A percentile compares a stretch with the other conserved stretches of the same genome.
phyloP scores from a whole-genome alignment of 495 filamentous ascomycete genomes.

The Xylaria flabelliformis region DNA sequence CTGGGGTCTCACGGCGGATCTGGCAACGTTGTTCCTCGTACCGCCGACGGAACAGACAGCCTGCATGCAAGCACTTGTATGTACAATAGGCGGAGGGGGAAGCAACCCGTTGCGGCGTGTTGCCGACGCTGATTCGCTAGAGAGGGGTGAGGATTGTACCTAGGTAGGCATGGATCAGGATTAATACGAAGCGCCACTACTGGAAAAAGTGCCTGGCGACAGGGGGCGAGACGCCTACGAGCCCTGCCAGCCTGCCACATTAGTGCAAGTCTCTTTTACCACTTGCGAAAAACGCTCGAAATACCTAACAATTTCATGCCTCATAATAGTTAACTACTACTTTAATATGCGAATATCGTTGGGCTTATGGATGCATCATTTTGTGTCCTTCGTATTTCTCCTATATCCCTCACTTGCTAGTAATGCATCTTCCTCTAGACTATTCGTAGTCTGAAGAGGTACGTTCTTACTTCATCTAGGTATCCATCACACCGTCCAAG shows the following conservation, averaged over 20 bases:
- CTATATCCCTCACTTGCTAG: neutral
- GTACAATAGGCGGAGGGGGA: conserved; percentile 8
- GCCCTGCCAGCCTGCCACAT: neutral
- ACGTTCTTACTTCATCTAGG: neutral
- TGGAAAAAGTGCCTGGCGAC: neutral
- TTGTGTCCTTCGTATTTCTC: neutral
- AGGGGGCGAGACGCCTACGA: conserved; percentile 1
- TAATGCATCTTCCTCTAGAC: neutral
- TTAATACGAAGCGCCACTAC: conserved; percentile 23
- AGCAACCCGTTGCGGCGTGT: conserved; percentile 6
- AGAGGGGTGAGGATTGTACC: neutral
- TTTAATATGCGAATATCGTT: neutral
- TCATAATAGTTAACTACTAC: no score
- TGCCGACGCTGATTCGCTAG: conserved; percentile 12
- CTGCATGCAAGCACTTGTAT: neutral
- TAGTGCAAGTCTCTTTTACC: neutral
- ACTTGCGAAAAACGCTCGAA: neutral
- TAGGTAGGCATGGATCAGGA: neutral
- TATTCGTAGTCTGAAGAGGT: neutral
- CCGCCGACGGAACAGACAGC: neutral
- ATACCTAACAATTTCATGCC: neutral
- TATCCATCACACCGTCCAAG: neutral
- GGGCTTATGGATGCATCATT: neutral
- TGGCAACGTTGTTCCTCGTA: neutral
- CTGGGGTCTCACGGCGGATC: neutral